Percentiles rank a stretch among this genome's conserved stretches.
These are phyloP conservation scores for Fraxinus xanthoxyloides DNA, from an alignment of 305 asterid genomes.

Conservation along the genomic window DNA sequence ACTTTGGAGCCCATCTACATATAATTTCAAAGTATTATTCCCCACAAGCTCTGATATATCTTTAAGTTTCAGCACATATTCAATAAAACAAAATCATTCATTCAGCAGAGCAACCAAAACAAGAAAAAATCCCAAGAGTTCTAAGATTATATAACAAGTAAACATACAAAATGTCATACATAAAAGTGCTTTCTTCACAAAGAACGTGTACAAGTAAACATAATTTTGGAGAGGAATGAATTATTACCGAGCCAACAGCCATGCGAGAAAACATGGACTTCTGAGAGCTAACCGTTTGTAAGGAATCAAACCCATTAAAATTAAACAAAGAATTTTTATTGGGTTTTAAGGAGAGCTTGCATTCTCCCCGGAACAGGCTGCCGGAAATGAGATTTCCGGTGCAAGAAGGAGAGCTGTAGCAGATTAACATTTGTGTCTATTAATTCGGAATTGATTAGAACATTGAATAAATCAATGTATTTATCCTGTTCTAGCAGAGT, in stretches of 20 bases:
- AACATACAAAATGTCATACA: background rate
- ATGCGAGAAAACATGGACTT: conserved; percentile 31
- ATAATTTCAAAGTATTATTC: background rate
- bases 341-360: conserved; percentile 30
- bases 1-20: background rate
- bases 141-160: background rate
- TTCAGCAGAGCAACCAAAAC: background rate
- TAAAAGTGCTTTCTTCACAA: background rate
- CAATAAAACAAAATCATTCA: background rate
- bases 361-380: conserved; percentile 26
- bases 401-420: conserved; percentile 35
- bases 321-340: conserved; percentile 14
- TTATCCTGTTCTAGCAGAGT: background rate
- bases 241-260: conserved; percentile 65
- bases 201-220: background rate
- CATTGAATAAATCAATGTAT: conserved; percentile 7
- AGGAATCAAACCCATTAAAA: conserved; percentile 12
- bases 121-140: background rate
- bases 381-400: conserved; percentile 36
- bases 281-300: conserved; percentile 24
- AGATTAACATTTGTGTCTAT: conserved; percentile 34
- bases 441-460: background rate
- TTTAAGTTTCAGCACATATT: background rate
- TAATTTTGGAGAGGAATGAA: background rate
- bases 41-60: background rate